Evolutionary conservation across 768 basidiomycete genomes (phyloP).

Genomic region (Clitopilus passeckerianus): DNA sequence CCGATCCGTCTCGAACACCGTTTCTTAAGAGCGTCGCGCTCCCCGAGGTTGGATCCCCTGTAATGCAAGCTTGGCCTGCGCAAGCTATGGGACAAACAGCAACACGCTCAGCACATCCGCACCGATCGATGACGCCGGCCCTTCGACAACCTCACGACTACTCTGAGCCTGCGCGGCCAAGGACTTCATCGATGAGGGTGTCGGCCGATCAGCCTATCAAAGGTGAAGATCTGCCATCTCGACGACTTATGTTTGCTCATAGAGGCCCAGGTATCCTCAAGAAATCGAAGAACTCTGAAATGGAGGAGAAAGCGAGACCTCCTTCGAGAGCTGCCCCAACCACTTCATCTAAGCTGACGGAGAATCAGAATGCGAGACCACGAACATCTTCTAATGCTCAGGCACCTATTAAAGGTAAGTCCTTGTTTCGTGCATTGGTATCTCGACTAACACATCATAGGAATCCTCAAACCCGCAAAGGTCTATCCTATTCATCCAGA

Average conservation of each 20-base stretch:
- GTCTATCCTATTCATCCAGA: conserved; percentile 4
- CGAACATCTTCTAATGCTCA: not conserved
- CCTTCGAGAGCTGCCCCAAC: not conserved
- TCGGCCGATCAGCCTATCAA: not conserved
- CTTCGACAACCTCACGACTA: not conserved
- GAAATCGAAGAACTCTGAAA: not conserved
- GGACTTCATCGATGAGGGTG: conserved; percentile 1
- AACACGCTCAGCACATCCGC: conserved; percentile 11
- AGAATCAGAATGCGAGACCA: not conserved
- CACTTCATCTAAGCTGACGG: not conserved
- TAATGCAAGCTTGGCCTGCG: not conserved
- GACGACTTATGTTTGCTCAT: not conserved
- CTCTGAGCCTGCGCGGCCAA: not conserved
- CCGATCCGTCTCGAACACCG: conserved; percentile 26
- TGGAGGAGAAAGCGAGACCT: not conserved
- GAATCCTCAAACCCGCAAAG: conserved; percentile 5
- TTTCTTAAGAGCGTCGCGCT: conserved; percentile 22
- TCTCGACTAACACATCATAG: conserved; percentile 1
- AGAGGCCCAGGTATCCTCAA: not conserved
- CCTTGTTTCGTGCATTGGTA: not conserved
- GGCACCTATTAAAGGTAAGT: not conserved
- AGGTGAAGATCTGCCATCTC: not conserved
- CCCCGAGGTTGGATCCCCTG: conserved; percentile 16
- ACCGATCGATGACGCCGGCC: conserved; percentile 5
- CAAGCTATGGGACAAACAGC: conserved; percentile 10